These are phyloP conservation scores for Euphorbia celastroides DNA, from an alignment of 441 rosid species.

Conservation along the genomic window DNA sequence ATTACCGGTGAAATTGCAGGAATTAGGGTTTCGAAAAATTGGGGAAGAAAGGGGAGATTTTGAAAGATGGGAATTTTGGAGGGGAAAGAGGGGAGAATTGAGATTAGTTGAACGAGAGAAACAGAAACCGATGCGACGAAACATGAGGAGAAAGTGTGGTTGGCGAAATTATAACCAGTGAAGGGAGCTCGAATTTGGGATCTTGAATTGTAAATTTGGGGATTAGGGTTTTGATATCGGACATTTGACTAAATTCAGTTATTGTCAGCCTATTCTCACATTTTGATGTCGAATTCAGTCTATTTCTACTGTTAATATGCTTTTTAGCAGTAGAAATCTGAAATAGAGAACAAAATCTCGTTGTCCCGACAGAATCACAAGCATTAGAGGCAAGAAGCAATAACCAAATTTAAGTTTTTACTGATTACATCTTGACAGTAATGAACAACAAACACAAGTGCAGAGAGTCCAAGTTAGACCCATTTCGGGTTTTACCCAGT, in stretches of 20 bases:
- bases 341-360: too few relatives aligned
- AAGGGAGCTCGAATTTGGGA: background rate
- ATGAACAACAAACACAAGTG: constrained; percentile 1
- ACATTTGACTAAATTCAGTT: too few relatives aligned
- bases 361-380: too few relatives aligned
- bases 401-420: background rate
- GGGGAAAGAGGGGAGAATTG: constrained; percentile 19
- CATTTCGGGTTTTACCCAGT: too few relatives aligned
- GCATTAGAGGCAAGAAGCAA: background rate
- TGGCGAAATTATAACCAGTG: background rate
- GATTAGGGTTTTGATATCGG: constrained; percentile 8
- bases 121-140: constrained; percentile 48
- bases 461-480: constrained; percentile 5
- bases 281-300: too few relatives aligned
- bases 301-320: too few relatives aligned
- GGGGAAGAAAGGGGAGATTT: constrained; percentile 5
- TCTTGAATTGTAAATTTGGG: background rate
- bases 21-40: background rate
- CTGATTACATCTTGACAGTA: constrained; percentile 9
- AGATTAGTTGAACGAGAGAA: constrained; percentile 26
- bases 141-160: constrained; percentile 35
- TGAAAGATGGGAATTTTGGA: background rate
- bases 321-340: too few relatives aligned
- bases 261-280: too few relatives aligned
- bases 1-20: constrained; percentile 19